Evolutionary conservation across 1,139 yeast species (phyloP).

Genomic region (Candida pseudoviswanathii): DNA sequence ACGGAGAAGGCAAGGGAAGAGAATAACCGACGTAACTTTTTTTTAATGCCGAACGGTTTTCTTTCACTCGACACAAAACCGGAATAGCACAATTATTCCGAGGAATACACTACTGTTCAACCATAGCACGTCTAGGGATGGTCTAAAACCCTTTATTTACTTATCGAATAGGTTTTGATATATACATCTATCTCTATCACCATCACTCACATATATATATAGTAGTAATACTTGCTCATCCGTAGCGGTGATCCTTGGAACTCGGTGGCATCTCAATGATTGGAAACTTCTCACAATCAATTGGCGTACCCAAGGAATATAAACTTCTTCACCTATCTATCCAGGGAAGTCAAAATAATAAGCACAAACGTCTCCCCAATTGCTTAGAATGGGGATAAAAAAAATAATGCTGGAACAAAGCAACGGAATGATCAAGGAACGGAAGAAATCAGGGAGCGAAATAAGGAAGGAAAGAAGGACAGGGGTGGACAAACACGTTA

Average conservation of each 20-base stretch:
- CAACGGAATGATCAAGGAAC: no score
- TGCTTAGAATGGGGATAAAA: background rate
- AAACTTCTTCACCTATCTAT: background rate
- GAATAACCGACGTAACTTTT: background rate
- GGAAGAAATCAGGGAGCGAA: background rate
- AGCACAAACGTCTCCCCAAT: background rate
- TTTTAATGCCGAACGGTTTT: background rate
- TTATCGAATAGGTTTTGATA: no score
- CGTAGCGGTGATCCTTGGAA: no score
- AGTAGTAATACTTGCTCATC: no score
- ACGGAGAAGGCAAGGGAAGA: no score
- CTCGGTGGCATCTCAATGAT: background rate
- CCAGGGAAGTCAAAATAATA: background rate
- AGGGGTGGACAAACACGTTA: no score
- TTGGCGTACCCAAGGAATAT: background rate
- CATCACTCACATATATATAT: no score
- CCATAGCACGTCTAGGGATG: no score
- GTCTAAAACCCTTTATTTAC: no score
- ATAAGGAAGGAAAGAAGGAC: background rate
- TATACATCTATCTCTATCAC: no score
- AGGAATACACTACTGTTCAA: background rate
- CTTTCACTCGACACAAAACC: background rate
- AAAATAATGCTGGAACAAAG: background rate
- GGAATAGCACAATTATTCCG: slow-evolving; percentile 3
- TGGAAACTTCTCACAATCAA: background rate